Percentiles rank a stretch among this genome's conserved stretches.
These are phyloP conservation scores for Heteromeles arbutifolia DNA, from an alignment of 306 rosid genomes.

Conservation along the genomic window DNA sequence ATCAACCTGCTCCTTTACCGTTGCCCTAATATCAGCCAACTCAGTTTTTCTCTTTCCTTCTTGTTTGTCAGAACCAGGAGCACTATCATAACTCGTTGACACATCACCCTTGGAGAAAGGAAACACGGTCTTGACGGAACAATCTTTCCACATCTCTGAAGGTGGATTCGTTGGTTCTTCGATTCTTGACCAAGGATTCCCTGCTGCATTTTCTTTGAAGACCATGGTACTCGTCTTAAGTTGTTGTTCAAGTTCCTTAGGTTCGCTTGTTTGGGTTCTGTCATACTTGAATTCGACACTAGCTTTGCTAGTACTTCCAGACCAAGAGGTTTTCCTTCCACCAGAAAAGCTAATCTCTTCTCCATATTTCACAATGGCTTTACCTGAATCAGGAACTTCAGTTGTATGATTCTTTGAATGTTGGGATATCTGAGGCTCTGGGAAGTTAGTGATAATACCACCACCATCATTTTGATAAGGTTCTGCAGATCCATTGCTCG, in stretches of 20 bases:
- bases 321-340: constrained; percentile 50
- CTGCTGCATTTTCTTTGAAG: constrained; percentile 51
- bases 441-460: constrained; percentile 21
- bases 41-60: constrained; percentile 62
- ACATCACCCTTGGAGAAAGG: constrained; percentile 61
- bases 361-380: constrained; percentile 31
- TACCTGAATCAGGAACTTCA: constrained; percentile 36
- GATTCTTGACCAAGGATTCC: constrained; percentile 58
- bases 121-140: constrained; percentile 72
- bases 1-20: constrained; percentile 75
- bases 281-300: constrained; percentile 38
- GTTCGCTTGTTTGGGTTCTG: constrained; percentile 37
- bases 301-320: constrained; percentile 55
- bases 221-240: constrained; percentile 37
- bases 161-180: constrained; percentile 50
- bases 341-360: constrained; percentile 38
- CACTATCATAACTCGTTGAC: constrained; percentile 42
- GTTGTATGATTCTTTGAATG: constrained; percentile 36
- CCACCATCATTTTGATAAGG: constrained; percentile 42
- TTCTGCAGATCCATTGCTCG: constrained; percentile 52
- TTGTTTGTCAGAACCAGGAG: constrained; percentile 41
- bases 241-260: constrained; percentile 44
- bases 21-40: constrained; percentile 46
- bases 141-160: constrained; percentile 67
- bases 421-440: constrained; percentile 36